A percentile compares a stretch with the other conserved stretches of the same genome.
Evolutionary conservation across 305 asterid genomes (phyloP).

Genomic region (Solanum hybrid): DNA sequence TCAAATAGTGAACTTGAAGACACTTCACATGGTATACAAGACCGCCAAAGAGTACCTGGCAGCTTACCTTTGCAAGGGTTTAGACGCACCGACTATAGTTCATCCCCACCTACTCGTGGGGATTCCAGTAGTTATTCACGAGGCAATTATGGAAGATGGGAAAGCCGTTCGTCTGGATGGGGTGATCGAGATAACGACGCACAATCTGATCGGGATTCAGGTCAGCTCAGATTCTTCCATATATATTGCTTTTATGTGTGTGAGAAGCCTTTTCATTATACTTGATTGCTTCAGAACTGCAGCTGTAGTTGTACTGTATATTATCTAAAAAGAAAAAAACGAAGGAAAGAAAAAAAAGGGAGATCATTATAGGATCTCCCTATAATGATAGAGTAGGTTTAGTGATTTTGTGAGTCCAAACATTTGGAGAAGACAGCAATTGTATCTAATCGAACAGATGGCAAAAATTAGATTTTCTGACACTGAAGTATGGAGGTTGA

Average conservation of each 20-base stretch:
- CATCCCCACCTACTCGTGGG: slow-evolving; percentile 75
- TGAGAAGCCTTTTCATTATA: not conserved
- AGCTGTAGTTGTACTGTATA: not conserved
- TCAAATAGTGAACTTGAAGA: slow-evolving; percentile 59
- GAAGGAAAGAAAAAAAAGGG: not conserved
- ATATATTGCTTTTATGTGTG: not conserved
- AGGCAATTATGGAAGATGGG: slow-evolving; percentile 67
- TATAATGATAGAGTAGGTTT: not conserved
- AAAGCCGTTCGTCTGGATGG: slow-evolving; percentile 48
- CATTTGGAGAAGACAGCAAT: not conserved
- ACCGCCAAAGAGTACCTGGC: slow-evolving; percentile 49
- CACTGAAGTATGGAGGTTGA: not conserved
- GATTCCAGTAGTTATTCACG: slow-evolving; percentile 39
- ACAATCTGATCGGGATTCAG: slow-evolving; percentile 73
- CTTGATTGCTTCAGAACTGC: not conserved
- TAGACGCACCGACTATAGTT: slow-evolving; percentile 52
- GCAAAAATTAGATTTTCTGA: not conserved
- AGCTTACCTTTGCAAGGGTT: slow-evolving; percentile 40
- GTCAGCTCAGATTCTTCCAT: slow-evolving; percentile 25
- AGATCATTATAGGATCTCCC: not conserved
- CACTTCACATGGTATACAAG: slow-evolving; percentile 34
- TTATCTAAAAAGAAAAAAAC: not conserved
- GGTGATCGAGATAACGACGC: slow-evolving; percentile 64
- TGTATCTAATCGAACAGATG: not conserved
- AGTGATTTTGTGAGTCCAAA: not conserved